Conservation (phyloP, 352 stramenopile species). For the Globisporangium apiculatum region DNA sequence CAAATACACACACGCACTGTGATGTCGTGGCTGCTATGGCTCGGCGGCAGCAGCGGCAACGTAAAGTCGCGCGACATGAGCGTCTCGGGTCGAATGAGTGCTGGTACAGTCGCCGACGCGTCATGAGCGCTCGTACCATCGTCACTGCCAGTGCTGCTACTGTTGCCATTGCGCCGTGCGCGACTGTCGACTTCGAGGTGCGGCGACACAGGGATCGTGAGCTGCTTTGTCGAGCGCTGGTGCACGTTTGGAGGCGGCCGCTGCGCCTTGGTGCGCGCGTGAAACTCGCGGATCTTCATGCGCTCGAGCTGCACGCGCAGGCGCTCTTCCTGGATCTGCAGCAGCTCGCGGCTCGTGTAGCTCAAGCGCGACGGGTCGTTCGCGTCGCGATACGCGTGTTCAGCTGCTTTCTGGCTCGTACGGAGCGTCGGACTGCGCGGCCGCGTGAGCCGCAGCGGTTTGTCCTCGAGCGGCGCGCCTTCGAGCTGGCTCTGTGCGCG, state of each 20-base stretch:
- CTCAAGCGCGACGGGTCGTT: conserved; percentile 54
- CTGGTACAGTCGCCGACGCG: neutral
- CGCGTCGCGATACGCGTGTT: conserved; percentile 20
- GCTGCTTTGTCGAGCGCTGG: conserved; percentile 71
- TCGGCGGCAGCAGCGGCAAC: conserved; percentile 2
- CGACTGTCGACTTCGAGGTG: conserved; percentile 57
- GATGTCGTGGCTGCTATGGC: neutral
- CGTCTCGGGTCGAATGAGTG: conserved; percentile 13
- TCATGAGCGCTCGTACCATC: conserved; percentile 1
- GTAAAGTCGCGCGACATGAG: conserved; percentile 12
- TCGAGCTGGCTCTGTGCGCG: conserved; percentile 36
- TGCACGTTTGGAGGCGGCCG: conserved; percentile 58
- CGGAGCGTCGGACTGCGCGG: conserved; percentile 48
- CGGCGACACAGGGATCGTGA: conserved; percentile 70
- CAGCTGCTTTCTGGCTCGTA: conserved; percentile 22
- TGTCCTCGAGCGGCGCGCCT: conserved; percentile 32
- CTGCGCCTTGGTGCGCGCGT: conserved; percentile 66
- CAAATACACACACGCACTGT: conserved; percentile 3
- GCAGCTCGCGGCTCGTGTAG: conserved; percentile 68
- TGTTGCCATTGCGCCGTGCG: conserved; percentile 16
- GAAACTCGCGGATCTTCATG: conserved; percentile 72
- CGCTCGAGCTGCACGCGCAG: conserved; percentile 57
- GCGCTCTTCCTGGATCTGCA: conserved; percentile 72
- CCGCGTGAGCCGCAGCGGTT: conserved; percentile 40
- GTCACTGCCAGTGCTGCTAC: conserved; percentile 1